Evolutionary conservation across 2,329 filamentous ascomycete genomes (phyloP).

Genomic region (Colletotrichum aenigma): DNA sequence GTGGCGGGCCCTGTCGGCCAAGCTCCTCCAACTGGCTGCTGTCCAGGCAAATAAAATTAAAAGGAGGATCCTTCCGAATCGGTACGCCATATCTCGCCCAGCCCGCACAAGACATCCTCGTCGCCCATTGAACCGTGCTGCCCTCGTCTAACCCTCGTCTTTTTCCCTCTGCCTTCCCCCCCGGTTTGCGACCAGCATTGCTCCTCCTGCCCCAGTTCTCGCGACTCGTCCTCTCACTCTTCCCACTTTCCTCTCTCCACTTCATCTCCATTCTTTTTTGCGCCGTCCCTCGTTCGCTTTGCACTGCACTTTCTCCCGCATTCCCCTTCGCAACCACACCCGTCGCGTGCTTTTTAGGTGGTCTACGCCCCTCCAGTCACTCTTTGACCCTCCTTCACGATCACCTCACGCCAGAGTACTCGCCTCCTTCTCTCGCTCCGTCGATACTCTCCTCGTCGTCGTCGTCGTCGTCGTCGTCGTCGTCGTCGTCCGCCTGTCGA

Average conservation of each 20-base stretch:
- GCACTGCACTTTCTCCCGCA: slow-evolving; percentile 7
- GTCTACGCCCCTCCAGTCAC: slow-evolving; percentile 13
- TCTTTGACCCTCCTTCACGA: slow-evolving; percentile 7
- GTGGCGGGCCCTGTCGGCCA: slow-evolving; percentile 5
- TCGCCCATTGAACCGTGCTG: slow-evolving; percentile 4
- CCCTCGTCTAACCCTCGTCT: background rate
- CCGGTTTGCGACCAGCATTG: background rate
- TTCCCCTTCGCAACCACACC: background rate
- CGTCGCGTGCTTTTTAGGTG: slow-evolving; percentile 18
- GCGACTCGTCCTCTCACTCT: slow-evolving; percentile 3
- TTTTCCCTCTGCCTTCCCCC: background rate
- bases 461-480: background rate
- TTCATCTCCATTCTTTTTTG: slow-evolving; percentile 19
- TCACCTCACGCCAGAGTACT: background rate
- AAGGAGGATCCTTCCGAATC: slow-evolving; percentile 20
- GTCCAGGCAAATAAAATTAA: slow-evolving; percentile 18
- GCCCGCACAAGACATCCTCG: background rate
- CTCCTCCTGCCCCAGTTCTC: background rate
- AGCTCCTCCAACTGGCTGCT: background rate
- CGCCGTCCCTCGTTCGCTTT: slow-evolving; percentile 12
- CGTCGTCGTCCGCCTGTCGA: slow-evolving; percentile 5
- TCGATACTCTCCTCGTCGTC: background rate
- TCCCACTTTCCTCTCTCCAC: slow-evolving; percentile 15
- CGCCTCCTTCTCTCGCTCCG: background rate
- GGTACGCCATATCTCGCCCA: background rate